Conservation (phyloP, 768 basidiomycete species). For the Xanthoconium purpureum region DNA sequence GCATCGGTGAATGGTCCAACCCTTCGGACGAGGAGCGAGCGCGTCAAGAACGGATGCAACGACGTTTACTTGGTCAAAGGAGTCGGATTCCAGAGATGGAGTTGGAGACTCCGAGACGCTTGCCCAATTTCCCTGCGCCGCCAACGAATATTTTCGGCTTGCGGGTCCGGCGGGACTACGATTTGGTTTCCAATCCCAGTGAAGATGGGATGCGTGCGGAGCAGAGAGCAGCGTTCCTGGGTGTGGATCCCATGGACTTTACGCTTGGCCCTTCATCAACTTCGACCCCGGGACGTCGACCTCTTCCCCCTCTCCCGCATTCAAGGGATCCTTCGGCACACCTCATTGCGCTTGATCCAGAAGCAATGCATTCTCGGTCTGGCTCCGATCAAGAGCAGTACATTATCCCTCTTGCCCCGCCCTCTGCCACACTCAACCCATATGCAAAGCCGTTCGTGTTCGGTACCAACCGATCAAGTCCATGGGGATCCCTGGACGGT, state of each 20-base stretch:
- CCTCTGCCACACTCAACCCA: constrained; percentile 56
- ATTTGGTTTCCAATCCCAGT: constrained; percentile 83
- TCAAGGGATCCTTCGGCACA: constrained; percentile 63
- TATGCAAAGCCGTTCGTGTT: constrained; percentile 85
- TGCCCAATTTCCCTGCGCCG: constrained; percentile 80
- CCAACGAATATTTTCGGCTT: constrained; percentile 51
- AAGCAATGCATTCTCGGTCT: constrained; percentile 59
- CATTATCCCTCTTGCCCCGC: constrained; percentile 14
- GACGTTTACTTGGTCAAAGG: constrained; percentile 52
- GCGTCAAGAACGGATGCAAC: constrained; percentile 60
- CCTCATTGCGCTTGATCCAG: constrained; percentile 59
- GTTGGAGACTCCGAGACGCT: constrained; percentile 61
- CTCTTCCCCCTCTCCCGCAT: constrained; percentile 60
- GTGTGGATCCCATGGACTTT: constrained; percentile 41
- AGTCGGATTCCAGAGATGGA: constrained; percentile 32
- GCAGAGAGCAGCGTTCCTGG: constrained; percentile 42
- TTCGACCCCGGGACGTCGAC: constrained; percentile 43
- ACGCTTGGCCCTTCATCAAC: constrained; percentile 46
- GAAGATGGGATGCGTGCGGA: constrained; percentile 55
- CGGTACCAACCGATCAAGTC: constrained; percentile 42
- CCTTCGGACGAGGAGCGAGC: constrained; percentile 88
- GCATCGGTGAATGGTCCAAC: constrained; percentile 87
- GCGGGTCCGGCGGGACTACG: constrained; percentile 48
- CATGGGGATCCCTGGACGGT: constrained; percentile 32
- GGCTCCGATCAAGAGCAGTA: constrained; percentile 36